Conservation (phyloP, 768 basidiomycete species). For the Mycena floridula region DNA sequence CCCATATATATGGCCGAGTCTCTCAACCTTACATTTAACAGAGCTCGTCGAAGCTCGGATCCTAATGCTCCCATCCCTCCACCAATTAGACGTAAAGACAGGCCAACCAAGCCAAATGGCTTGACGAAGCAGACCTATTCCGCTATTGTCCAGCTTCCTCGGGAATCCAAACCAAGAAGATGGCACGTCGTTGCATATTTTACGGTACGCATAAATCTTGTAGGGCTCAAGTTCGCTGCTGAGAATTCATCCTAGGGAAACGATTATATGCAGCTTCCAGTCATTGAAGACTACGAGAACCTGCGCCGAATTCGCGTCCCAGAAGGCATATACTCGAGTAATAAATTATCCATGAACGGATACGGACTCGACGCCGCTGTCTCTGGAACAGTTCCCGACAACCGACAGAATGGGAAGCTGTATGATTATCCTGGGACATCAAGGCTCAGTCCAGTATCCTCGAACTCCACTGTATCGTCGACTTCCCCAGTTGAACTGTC, state of each 20-base stretch:
- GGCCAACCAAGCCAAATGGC: conserved; percentile 75
- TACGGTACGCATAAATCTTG: conserved; percentile 39
- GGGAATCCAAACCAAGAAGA: conserved; percentile 52
- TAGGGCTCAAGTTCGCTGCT: conserved; percentile 1
- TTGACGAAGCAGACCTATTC: conserved; percentile 85
- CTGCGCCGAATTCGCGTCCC: conserved; percentile 63
- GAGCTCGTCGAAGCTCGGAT: conserved; percentile 56
- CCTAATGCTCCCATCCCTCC: conserved; percentile 51
- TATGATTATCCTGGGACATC: too few species aligned
- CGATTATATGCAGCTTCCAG: conserved; percentile 64
- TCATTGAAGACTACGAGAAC: conserved; percentile 71
- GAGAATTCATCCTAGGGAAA: conserved; percentile 39
- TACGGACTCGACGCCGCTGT: too few species aligned
- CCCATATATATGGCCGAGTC: neutral
- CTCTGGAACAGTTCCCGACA: too few species aligned
- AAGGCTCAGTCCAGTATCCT: neutral
- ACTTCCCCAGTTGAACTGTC: neutral
- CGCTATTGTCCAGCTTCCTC: conserved; percentile 63
- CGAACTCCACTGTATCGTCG: neutral
- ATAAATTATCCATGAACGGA: conserved; percentile 52
- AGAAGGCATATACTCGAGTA: conserved; percentile 66
- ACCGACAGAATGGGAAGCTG: too few species aligned
- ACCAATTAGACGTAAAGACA: conserved; percentile 65
- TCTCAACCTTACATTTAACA: conserved; percentile 16
- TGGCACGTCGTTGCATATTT: conserved; percentile 87